Base-by-base conservation (phyloP, 352 stramenopile genomes). In the Phytopythium boreale region DNA sequence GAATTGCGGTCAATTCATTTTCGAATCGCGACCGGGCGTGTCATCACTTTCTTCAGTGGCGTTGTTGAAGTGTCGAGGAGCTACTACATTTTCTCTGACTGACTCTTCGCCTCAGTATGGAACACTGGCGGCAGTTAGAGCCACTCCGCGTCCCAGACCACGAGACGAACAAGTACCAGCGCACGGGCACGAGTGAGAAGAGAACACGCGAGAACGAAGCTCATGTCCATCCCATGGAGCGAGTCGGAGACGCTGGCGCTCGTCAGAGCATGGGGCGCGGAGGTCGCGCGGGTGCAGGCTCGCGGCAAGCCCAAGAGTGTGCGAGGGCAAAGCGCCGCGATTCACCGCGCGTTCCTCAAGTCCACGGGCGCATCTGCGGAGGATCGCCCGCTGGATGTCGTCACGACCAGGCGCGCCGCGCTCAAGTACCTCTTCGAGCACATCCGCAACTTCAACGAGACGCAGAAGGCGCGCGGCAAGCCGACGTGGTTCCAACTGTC, bases 231-330 rank as follows among this genome's bases (percentile, higher is more conserved):
- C 2, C 31, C 6, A 19, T 59, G 52, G 52, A 17, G 27, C 52
- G 52, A 59, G 29, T 14, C 29, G 9, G 31, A 59, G 52, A 44
- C 22, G 31, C 52, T 37, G 27, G 52, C 52, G 52, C 52, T 59
- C 52, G 29, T 59, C 17, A 17, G 22, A 15, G 52, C 19, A 31
- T 59, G 52, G 52, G 22, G 20, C 17, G 52, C 52, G 5, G 52
- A 59, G 52, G 36, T 39, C 6, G 29, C 52, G 31, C 17, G 10
- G 15, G 29, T 9, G 31, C 15, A 59, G 34, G 52, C 52, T 31
- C 6, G 31, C 52, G 15, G 14, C 11, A 19, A 22, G 50, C 50
- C 50, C 24, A 24, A 27, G 17, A 3, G 52, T 4, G 29, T 8
- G 24, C 20, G 19, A 0, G 6, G 5, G 34, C 34, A 43, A 6